Evolutionary conservation across 2,329 filamentous ascomycete species (phyloP).

Genomic region (Colletotrichum sp.): DNA sequence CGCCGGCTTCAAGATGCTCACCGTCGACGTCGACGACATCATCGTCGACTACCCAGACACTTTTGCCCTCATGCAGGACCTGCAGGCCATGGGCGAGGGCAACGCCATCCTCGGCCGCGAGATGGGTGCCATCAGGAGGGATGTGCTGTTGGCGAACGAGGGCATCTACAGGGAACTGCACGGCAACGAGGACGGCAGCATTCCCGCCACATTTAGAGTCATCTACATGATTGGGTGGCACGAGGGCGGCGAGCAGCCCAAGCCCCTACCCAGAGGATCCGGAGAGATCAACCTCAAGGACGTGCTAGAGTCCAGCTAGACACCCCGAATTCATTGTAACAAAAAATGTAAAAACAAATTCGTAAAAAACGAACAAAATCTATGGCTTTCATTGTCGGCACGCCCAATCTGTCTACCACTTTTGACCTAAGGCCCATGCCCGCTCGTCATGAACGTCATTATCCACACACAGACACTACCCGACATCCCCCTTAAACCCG

Average conservation of each 20-base stretch:
- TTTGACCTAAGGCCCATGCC: not conserved
- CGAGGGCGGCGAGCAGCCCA: slow-evolving; percentile 76
- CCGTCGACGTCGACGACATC: slow-evolving; percentile 96
- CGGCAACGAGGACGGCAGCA: slow-evolving; percentile 75
- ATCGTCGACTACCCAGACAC: slow-evolving; percentile 91
- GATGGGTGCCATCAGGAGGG: slow-evolving; percentile 76
- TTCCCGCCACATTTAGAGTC: slow-evolving; percentile 91
- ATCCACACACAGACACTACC: not conserved
- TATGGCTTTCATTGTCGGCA: slow-evolving; percentile 17
- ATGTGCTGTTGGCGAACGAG: slow-evolving; percentile 86
- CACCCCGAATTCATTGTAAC: not conserved
- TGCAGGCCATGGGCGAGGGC: slow-evolving; percentile 95
- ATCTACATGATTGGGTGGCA: slow-evolving; percentile 99
- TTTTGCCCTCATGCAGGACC: slow-evolving; percentile 89
- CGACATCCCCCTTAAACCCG: slow-evolving; percentile 67
- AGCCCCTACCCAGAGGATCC: slow-evolving; percentile 83
- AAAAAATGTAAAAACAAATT: not conserved
- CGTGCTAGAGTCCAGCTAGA: slow-evolving; percentile 59
- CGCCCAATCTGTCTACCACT: slow-evolving; percentile 2
- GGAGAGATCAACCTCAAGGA: slow-evolving; percentile 91
- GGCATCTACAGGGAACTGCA: slow-evolving; percentile 89
- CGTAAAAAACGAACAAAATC: slow-evolving; percentile 15
- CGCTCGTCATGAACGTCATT: slow-evolving; percentile 18
- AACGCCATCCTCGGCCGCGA: slow-evolving; percentile 90
- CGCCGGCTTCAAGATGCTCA: slow-evolving; percentile 93